Base-by-base conservation (phyloP, 495 filamentous ascomycete species). In the Cryomyces minteri region DNA sequence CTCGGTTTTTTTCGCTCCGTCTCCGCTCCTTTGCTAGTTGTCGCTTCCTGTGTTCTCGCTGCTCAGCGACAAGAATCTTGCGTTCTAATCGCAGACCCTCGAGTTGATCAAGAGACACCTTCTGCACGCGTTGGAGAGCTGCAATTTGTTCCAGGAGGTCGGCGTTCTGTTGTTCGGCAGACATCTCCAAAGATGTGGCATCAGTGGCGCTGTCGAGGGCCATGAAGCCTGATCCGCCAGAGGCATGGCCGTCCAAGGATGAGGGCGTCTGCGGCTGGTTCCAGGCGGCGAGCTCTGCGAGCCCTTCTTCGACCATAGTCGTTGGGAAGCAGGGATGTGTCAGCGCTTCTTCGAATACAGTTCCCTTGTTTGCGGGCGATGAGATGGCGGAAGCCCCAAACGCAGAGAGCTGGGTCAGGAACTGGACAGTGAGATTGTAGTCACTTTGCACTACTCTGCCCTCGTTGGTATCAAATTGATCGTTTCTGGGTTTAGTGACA, bases 401-500 rank as follows among this genome's bases (percentile, higher is more conserved):
- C 5, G 38, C 45, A 14, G 43, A 50, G 12, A 37, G 45, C 25
- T 52, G 31, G 43, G 40, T 58, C 37, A 47, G 64, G 18, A 92
- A 59, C 55, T 86, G 82, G 0, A 76, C 67, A 38, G 70, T 73
- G 48, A 90, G 72, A 10, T 67, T 70, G 50, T 92, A 92, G 18
- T 74, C 73, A 5, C 67, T 64, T 31, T 79, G 78, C 9, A 83
- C 70, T 8, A 44, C 40, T 2, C 48, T 53, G 46, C 43, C 47
- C 34, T 14, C 34, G 9, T 38, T 56, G 36, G 72, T 69, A 25
- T 70, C 67, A 9, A 62, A 58, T n/a, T 59, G 54, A 45, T 68
- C 64, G 9, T 66, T 71, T 53, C 69, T 64, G 0, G 87, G 87
- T 56, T 93, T 93, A 34, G 82, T 67, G 10, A 93, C 72, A 4